Base-by-base conservation (phyloP, 345 rosid genomes). In the Eucalyptus regnans region DNA sequence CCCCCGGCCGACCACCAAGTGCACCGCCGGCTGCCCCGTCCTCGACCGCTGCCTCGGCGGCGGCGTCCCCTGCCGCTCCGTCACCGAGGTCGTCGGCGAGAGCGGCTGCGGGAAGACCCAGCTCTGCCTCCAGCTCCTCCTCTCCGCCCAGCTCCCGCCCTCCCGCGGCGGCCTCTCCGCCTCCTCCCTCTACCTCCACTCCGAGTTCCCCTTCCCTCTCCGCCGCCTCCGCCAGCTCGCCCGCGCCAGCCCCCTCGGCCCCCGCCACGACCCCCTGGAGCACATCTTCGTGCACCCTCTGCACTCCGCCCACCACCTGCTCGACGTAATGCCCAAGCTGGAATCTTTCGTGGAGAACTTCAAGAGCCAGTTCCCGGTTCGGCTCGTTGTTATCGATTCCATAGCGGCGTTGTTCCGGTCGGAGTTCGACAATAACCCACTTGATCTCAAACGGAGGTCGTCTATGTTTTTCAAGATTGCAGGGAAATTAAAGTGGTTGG, bases 31-130 rank as follows among this genome's bases (percentile, higher is more conserved):
- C 68, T 95, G 98, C 92, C 92, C 93, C 71, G 68, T 91, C 89
- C 89, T 96, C n/a, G 98, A 96, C 90, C 86, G 86, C 68, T 93
- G 93, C 90, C 94, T 97, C 50, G 89, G 87, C 89, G 99, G 99
- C 49, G 99, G 97, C 83, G 90, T 97, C 60, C 95, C 98, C 20
- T 97, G 97, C 92, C 88, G 93, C 79, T 94, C 97, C 22, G n/a
- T 97, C 51, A 95, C 99, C 50, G 99, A 97, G 90, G 92, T 97
- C 81, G 95, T 93, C 13, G 97, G 97, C 58, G 99, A 96, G 90
- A 97, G 98, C 83, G 98, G 98, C 86, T 94, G 95, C 86, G 98
- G 98, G 44, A 96, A 96, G 93, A 96, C 98, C 89, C 99, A 96
- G 88, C 90, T 97, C 88, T 96, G 97, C 93, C 99, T 97, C 80